These are phyloP conservation scores for Cladosporium sp. DNA, from an alignment of 2,329 filamentous ascomycete species.

Conservation along the genomic window DNA sequence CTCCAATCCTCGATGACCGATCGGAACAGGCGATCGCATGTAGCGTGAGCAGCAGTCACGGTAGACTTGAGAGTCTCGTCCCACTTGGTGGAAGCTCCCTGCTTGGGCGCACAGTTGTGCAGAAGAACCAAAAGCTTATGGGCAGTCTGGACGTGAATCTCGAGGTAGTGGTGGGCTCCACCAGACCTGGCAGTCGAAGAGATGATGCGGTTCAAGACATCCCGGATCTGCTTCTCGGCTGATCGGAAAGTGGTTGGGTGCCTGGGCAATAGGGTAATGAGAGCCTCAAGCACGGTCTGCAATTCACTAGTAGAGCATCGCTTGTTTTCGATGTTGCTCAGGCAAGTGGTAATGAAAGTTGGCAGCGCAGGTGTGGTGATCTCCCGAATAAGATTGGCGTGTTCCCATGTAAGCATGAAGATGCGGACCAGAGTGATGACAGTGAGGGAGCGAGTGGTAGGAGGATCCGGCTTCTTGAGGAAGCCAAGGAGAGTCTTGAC, in stretches of 20 bases:
- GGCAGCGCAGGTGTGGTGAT: slow-evolving; percentile 82
- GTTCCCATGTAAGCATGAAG: slow-evolving; percentile 77
- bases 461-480: slow-evolving; percentile 76
- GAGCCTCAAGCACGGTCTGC: slow-evolving; percentile 69
- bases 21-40: slow-evolving; percentile 75
- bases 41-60: slow-evolving; percentile 66
- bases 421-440: slow-evolving; percentile 79
- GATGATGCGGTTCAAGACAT: slow-evolving; percentile 26
- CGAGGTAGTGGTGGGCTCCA: slow-evolving; percentile 22
- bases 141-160: slow-evolving; percentile 48
- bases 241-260: slow-evolving; percentile 84
- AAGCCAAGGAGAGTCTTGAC: slow-evolving; percentile 73
- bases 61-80: slow-evolving; percentile 62
- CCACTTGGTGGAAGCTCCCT: slow-evolving; percentile 77
- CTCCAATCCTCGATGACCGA: slow-evolving; percentile 81
- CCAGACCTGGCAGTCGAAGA: slow-evolving; percentile 42
- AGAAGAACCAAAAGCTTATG: slow-evolving; percentile 69
- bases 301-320: slow-evolving; percentile 42
- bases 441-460: slow-evolving; percentile 72
- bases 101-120: slow-evolving; percentile 79
- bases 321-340: slow-evolving; percentile 59
- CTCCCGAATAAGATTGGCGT: slow-evolving; percentile 80
- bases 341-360: slow-evolving; percentile 69
- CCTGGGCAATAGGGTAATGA: slow-evolving; percentile 70
- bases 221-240: slow-evolving; percentile 64